Percentiles rank a stretch among this genome's conserved stretches.
Conservation (phyloP, 306 rosid genomes). For the Nissolia schottii region DNA sequence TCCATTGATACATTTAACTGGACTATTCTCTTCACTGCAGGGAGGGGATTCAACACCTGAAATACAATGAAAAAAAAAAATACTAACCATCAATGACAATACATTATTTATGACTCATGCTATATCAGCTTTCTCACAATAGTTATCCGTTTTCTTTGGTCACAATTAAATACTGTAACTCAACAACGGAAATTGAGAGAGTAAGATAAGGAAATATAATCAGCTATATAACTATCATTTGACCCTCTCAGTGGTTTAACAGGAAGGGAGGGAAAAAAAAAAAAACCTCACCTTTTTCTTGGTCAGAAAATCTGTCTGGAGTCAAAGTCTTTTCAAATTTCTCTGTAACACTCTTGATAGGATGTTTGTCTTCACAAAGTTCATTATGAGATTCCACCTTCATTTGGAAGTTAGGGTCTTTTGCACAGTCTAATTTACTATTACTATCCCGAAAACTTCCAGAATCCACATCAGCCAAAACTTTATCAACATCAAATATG, state of each 20-base stretch:
- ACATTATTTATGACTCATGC: neutral
- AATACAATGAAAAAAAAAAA: constrained; percentile 9
- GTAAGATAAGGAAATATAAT: neutral
- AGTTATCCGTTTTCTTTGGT: neutral
- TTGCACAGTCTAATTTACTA: constrained; percentile 28
- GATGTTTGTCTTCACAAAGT: constrained; percentile 32
- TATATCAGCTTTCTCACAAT: neutral
- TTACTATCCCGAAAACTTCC: constrained; percentile 16
- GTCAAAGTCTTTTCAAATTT: constrained; percentile 34
- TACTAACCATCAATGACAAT: neutral
- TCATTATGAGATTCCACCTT: constrained; percentile 28
- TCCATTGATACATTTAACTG: constrained; percentile 74
- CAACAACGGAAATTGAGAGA: neutral
- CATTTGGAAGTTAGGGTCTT: constrained; percentile 27
- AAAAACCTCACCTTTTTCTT: constrained; percentile 44
- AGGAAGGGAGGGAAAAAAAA: too few relatives aligned
- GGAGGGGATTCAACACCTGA: constrained; percentile 46
- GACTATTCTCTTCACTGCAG: constrained; percentile 32
- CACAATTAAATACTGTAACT: too few relatives aligned
- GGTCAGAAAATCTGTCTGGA: constrained; percentile 32
- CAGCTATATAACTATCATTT: neutral
- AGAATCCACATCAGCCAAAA: constrained; percentile 35
- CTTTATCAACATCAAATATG: constrained; percentile 44
- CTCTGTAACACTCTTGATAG: constrained; percentile 41
- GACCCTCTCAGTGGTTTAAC: neutral